Evolutionary conservation across 352 stramenopile species (phyloP).

Genomic region (Thalassiosira mediterranea): DNA sequence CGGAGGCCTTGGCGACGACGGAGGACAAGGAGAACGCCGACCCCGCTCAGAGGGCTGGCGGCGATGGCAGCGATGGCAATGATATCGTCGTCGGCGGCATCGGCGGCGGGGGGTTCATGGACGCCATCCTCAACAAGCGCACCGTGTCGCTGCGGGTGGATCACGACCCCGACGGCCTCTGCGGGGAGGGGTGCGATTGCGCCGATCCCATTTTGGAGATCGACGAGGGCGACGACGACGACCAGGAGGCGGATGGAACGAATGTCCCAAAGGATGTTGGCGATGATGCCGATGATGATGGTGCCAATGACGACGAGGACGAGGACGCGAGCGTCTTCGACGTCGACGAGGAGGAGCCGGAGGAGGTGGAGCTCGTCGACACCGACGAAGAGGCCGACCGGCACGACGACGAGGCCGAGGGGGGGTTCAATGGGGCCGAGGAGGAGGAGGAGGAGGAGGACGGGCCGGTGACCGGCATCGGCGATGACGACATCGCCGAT

Average conservation of each 20-base stretch:
- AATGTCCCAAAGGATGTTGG: conserved; percentile 6
- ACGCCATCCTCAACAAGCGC: conserved; percentile 40
- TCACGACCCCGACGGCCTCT: conserved; percentile 19
- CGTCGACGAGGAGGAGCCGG: too few species aligned
- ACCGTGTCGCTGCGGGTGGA: conserved; percentile 20
- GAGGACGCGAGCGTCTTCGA: too few species aligned
- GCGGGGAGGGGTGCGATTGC: conserved; percentile 40
- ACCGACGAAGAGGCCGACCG: too few species aligned
- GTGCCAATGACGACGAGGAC: conserved; percentile 31
- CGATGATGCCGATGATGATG: neutral
- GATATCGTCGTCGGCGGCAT: neutral
- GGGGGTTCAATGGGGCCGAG: too few species aligned
- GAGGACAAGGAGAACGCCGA: neutral
- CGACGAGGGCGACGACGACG: conserved; percentile 18
- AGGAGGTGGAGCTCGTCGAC: too few species aligned
- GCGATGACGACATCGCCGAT: too few species aligned
- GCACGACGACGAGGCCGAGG: too few species aligned
- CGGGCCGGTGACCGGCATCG: too few species aligned
- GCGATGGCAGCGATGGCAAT: neutral
- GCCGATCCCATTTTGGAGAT: conserved; percentile 45
- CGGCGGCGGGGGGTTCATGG: neutral
- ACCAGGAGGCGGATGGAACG: neutral
- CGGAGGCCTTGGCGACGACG: neutral
- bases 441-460: too few species aligned
- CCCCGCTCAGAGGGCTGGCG: neutral